Conservation (phyloP, 805 yeast genomes). For the Lachancea meyersii region DNA sequence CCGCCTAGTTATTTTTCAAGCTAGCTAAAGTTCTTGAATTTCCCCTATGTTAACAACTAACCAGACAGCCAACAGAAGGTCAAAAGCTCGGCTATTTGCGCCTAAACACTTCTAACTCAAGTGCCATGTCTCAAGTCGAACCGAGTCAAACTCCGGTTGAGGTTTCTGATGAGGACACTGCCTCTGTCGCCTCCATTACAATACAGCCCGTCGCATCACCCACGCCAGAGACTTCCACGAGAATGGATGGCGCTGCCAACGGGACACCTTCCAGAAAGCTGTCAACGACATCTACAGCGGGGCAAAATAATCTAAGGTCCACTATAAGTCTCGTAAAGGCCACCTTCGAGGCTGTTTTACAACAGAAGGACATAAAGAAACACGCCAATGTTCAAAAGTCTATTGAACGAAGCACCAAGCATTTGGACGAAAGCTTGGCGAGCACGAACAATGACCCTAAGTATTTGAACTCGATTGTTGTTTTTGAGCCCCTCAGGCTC, state of each 20-base stretch:
- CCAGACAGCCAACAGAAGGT: neutral
- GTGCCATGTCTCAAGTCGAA: conserved; percentile 8
- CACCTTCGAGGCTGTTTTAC: conserved; percentile 52
- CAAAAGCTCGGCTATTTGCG: neutral
- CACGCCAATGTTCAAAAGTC: conserved; percentile 33
- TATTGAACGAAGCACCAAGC: conserved; percentile 29
- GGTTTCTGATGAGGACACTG: conserved; percentile 2
- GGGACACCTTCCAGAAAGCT: conserved; percentile 6
- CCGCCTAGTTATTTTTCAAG: neutral
- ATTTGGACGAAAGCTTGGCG: conserved; percentile 25
- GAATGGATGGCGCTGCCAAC: neutral
- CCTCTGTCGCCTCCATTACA: conserved; percentile 4
- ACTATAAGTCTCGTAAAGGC: conserved; percentile 42
- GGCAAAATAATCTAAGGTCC: conserved; percentile 24
- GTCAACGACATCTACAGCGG: conserved; percentile 6
- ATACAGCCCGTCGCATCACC: conserved; percentile 4
- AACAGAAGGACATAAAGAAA: conserved; percentile 55
- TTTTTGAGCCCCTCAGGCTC: conserved; percentile 72
- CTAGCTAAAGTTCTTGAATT: neutral
- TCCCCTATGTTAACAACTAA: conserved; percentile 1
- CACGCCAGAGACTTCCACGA: conserved; percentile 1
- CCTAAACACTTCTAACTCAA: no score
- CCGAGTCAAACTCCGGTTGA: conserved; percentile 1
- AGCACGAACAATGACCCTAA: conserved; percentile 20
- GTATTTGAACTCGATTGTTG: conserved; percentile 41